A percentile compares a stretch with the other conserved stretches of the same genome.
Evolutionary conservation across 2,329 filamentous ascomycete species (phyloP).

Genomic region (Aaosphaeria pasadenensis): DNA sequence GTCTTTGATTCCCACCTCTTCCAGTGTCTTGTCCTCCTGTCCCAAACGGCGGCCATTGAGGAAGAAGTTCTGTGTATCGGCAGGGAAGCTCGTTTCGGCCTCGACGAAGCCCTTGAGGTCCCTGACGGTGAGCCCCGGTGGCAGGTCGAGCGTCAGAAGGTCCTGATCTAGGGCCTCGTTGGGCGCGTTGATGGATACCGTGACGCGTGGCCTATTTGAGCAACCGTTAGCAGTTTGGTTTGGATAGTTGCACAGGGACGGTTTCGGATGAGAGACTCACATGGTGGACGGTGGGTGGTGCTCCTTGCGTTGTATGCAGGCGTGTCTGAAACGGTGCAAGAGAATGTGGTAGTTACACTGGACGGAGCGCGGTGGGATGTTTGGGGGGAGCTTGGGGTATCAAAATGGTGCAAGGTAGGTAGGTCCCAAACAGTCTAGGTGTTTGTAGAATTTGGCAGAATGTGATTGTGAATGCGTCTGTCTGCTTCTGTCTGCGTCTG

Average conservation of each 20-base stretch:
- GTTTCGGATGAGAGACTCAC: constrained; percentile 29
- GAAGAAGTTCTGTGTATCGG: constrained; percentile 76
- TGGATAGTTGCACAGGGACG: constrained; percentile 33
- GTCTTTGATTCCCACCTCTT: constrained; percentile 76
- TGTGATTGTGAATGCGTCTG: too few species aligned
- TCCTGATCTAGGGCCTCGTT: constrained; percentile 66
- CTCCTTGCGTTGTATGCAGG: constrained; percentile 36
- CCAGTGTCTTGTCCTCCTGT: constrained; percentile 76
- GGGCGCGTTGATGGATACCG: constrained; percentile 77
- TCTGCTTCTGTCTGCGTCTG: too few species aligned
- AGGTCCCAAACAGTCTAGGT: too few species aligned
- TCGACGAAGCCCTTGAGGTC: constrained; percentile 86
- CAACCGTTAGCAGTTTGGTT: constrained; percentile 25
- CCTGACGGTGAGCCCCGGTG: constrained; percentile 76
- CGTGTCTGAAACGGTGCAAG: constrained; percentile 28
- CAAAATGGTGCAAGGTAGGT: too few species aligned
- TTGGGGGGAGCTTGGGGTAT: not conserved
- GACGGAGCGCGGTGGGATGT: constrained; percentile 9
- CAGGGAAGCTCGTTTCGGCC: constrained; percentile 73
- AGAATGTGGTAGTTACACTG: constrained; percentile 28
- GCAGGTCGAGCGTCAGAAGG: constrained; percentile 78
- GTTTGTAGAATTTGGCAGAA: too few species aligned
- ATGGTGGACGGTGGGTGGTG: constrained; percentile 22
- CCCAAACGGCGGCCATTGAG: constrained; percentile 81
- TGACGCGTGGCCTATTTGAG: constrained; percentile 69